Percentiles rank a stretch among this genome's conserved stretches.
Conservation (phyloP, 2,329 filamentous ascomycete genomes). For the Penicillium sp. region DNA sequence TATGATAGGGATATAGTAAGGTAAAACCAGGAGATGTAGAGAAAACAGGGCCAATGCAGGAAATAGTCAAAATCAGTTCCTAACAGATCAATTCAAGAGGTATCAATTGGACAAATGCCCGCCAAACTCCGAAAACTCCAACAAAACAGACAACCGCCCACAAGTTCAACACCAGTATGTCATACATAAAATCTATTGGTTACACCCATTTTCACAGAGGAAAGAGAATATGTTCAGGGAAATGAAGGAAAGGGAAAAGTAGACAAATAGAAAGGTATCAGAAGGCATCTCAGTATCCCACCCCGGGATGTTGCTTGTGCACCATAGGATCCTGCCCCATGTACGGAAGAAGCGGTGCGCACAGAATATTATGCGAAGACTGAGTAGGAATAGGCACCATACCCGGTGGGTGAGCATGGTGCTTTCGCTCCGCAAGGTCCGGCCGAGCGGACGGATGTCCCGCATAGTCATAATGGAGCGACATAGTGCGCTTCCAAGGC, state of each 20-base stretch:
- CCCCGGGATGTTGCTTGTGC: constrained; percentile 21
- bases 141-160: constrained; percentile 1
- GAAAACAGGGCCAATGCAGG: background rate
- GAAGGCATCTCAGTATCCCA: constrained; percentile 20
- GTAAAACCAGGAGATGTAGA: background rate
- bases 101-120: constrained; percentile 7
- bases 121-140: constrained; percentile 1
- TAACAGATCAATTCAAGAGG: constrained; percentile 4
- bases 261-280: constrained; percentile 1
- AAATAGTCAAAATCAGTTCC: background rate
- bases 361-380: constrained; percentile 27
- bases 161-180: constrained; percentile 21
- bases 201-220: constrained; percentile 18
- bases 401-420: constrained; percentile 10
- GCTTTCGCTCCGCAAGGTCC: constrained; percentile 12
- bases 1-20: background rate
- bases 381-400: constrained; percentile 23
- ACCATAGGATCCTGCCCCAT: constrained; percentile 22
- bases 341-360: constrained; percentile 31
- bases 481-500: constrained; percentile 31
- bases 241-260: constrained; percentile 2
- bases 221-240: constrained; percentile 10
- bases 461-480: constrained; percentile 28
- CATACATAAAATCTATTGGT: constrained; percentile 12
- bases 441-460: constrained; percentile 3